Conservation (phyloP, 805 yeast genomes). For the Kuraishia capsulata region DNA sequence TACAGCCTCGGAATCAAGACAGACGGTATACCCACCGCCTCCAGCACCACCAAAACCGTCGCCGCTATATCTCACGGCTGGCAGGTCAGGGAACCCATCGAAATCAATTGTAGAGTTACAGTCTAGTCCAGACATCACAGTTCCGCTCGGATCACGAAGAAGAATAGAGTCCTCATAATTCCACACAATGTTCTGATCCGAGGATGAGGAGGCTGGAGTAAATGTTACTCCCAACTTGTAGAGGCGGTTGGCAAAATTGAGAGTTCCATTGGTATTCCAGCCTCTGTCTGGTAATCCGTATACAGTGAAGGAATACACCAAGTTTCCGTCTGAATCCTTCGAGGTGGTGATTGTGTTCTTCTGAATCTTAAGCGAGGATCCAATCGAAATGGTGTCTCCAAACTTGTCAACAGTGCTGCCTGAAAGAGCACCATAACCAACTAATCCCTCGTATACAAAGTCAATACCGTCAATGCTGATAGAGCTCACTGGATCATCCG, state of each 20-base stretch:
- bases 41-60: slow-evolving; percentile 20
- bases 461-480: slow-evolving; percentile 8
- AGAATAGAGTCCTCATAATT: slow-evolving; percentile 17
- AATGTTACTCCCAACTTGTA: slow-evolving; percentile 14
- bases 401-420: slow-evolving; percentile 18
- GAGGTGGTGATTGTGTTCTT: slow-evolving; percentile 10
- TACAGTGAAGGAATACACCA: slow-evolving; percentile 17
- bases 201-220: slow-evolving; percentile 12
- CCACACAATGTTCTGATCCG: slow-evolving; percentile 16
- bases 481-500: background rate
- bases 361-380: slow-evolving; percentile 19
- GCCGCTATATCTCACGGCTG: slow-evolving; percentile 18
- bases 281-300: slow-evolving; percentile 24
- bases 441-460: slow-evolving; percentile 17
- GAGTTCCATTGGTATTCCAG: slow-evolving; percentile 22
- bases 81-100: slow-evolving; percentile 15
- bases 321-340: slow-evolving; percentile 7
- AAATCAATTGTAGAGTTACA: slow-evolving; percentile 15
- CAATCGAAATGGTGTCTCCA: slow-evolving; percentile 22
- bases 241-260: slow-evolving; percentile 18
- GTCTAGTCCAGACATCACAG: slow-evolving; percentile 19
- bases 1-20: slow-evolving; percentile 20
- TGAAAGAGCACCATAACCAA: slow-evolving; percentile 18
- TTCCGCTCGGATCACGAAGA: slow-evolving; percentile 20
- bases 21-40: slow-evolving; percentile 10